These are phyloP conservation scores for Hyparrhenia diplandra DNA, from an alignment of 176 grass and related monocot species.

Conservation along the genomic window DNA sequence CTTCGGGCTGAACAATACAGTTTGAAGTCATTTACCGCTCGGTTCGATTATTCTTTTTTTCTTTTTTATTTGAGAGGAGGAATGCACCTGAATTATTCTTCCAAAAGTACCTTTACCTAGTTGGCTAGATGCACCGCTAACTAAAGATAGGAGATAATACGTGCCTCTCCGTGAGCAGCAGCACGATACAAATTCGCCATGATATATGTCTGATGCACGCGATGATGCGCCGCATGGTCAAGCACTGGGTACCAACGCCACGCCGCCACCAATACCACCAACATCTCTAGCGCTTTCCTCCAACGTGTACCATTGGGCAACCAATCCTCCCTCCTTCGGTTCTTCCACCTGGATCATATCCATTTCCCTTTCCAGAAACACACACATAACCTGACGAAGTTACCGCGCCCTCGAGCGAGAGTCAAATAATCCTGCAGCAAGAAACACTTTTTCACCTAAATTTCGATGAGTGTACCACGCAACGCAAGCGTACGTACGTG, in stretches of 20 bases:
- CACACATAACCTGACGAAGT: not conserved
- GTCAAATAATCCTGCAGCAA: constrained; percentile 13
- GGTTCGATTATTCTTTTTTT: not conserved
- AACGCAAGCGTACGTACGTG: not conserved
- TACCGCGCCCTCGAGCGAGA: not conserved
- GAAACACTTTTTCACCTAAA: constrained; percentile 12
- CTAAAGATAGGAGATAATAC: not conserved
- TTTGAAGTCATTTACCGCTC: not conserved
- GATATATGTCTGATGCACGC: not conserved
- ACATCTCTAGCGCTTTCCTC: not conserved
- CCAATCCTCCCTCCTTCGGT: not conserved
- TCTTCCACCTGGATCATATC: not conserved
- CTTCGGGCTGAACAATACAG: not conserved
- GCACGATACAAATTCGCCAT: not conserved
- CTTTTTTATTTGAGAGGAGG: too few relatives aligned
- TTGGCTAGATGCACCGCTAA: not conserved
- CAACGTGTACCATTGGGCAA: not conserved
- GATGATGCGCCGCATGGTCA: not conserved
- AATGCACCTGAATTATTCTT: too few relatives aligned
- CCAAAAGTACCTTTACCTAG: not conserved
- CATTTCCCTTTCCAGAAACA: not conserved
- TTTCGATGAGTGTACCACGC: not conserved
- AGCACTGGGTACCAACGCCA: not conserved
- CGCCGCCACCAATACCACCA: not conserved
- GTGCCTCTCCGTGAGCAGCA: not conserved